phyloP scores from a whole-genome alignment of 768 basidiomycete species.

The Auriscalpium orientale region DNA sequence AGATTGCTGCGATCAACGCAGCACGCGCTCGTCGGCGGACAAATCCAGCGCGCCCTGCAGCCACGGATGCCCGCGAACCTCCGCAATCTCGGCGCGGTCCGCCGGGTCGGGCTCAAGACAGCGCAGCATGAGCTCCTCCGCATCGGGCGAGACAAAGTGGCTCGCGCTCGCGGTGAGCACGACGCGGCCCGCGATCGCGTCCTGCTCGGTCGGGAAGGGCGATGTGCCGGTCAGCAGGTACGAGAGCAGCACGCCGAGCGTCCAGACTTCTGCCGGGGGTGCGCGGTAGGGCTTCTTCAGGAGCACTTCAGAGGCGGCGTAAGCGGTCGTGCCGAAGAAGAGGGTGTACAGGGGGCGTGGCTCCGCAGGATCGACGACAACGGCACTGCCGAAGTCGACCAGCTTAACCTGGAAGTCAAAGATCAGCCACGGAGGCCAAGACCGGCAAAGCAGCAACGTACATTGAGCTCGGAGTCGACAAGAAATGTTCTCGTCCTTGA shows the following conservation, averaged over 20 bases:
- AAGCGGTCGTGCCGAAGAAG: conserved; percentile 93
- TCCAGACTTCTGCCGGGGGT: conserved; percentile 94
- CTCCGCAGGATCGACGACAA: conserved; percentile 55
- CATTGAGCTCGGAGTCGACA: conserved; percentile 66
- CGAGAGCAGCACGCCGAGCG: conserved; percentile 88
- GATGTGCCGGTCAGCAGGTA: conserved; percentile 90
- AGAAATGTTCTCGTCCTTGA: conserved; percentile 94
- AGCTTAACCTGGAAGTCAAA: conserved; percentile 64
- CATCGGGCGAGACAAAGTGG: conserved; percentile 22
- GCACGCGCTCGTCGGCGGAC: conserved; percentile 8
- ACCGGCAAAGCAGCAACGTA: conserved; percentile 21
- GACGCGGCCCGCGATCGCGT: conserved; percentile 63
- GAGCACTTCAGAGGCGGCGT: conserved; percentile 92
- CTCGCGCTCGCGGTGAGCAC: conserved; percentile 28
- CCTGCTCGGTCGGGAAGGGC: conserved; percentile 84
- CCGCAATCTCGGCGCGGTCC: conserved; percentile 70
- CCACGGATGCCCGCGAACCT: conserved; percentile 86
- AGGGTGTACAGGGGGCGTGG: conserved; percentile 63
- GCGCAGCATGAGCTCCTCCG: conserved; percentile 56
- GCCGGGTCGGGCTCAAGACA: conserved; percentile 84
- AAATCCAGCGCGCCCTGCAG: conserved; percentile 33
- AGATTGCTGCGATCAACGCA: neutral
- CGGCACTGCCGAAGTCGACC: conserved; percentile 92
- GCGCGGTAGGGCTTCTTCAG: conserved; percentile 85
- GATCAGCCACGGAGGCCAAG: conserved; percentile 10